A percentile compares a stretch with the other conserved stretches of the same genome.
Conservation (phyloP, 31 red algal genomes). For the Porphyra umbilicalis region DNA sequence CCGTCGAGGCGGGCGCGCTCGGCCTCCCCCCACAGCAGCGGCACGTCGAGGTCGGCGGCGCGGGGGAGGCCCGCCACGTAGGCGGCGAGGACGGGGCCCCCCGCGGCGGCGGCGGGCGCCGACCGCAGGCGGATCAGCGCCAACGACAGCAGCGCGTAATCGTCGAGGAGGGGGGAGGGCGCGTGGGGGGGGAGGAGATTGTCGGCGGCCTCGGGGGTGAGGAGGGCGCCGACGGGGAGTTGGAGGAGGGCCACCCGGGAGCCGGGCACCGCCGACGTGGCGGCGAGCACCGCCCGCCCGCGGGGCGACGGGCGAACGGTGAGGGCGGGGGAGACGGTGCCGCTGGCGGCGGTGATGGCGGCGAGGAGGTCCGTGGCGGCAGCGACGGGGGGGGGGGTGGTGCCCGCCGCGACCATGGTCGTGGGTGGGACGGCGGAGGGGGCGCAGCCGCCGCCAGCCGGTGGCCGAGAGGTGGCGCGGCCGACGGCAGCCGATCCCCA, state of each 20-base stretch:
- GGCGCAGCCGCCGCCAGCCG: background rate
- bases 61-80: slow-evolving; percentile 11
- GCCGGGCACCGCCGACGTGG: background rate
- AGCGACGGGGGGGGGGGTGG: background rate
- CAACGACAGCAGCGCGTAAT: background rate
- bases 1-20: slow-evolving; percentile 20
- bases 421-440: background rate
- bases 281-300: background rate
- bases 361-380: background rate
- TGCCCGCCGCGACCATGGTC: background rate
- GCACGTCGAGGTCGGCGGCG: slow-evolving; percentile 9
- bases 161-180: background rate
- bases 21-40: slow-evolving; percentile 19
- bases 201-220: background rate
- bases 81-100: background rate
- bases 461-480: background rate
- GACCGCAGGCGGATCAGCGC: background rate
- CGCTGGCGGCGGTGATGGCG: background rate
- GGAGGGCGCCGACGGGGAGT: background rate
- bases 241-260: background rate
- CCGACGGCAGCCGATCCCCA: background rate
- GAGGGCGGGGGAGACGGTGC: background rate
- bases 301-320: background rate
- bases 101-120: background rate
- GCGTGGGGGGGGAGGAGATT: background rate